Evolutionary conservation across 352 stramenopile genomes (phyloP).

Genomic region (Pelagophyceae sp.): DNA sequence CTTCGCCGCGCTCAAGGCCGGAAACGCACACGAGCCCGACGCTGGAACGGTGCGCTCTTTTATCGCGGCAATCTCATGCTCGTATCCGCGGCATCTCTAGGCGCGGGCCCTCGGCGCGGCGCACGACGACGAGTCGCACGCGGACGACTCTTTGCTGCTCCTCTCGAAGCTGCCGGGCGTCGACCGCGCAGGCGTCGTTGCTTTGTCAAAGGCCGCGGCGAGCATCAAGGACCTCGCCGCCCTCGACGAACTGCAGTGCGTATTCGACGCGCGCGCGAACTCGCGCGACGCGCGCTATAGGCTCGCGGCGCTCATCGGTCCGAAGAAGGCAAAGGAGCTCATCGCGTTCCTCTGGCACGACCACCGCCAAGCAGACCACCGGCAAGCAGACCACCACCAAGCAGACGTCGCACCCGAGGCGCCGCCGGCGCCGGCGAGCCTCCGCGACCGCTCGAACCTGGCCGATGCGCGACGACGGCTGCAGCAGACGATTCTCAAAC

Average conservation of each 20-base stretch:
- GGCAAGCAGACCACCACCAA: too few species aligned
- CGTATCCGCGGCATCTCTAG: neutral
- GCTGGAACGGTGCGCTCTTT: neutral
- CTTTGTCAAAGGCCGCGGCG: neutral
- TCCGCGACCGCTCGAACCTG: too few species aligned
- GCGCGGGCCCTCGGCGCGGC: too few species aligned
- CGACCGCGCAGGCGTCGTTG: neutral
- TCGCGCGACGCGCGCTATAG: too few species aligned
- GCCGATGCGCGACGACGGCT: too few species aligned
- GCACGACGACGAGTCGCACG: neutral
- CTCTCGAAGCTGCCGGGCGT: neutral
- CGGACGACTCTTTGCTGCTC: neutral
- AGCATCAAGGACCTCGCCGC: neutral
- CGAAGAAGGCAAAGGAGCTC: neutral
- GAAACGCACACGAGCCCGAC: neutral
- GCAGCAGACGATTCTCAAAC: too few species aligned
- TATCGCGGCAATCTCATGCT: neutral
- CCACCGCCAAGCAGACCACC: neutral
- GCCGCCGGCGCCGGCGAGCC: too few species aligned
- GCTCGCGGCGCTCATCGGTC: neutral
- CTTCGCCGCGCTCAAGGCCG: conserved; percentile 2
- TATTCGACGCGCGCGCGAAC: too few species aligned
- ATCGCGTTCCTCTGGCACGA: neutral
- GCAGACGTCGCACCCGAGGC: too few species aligned
- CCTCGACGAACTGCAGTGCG: neutral